These are phyloP conservation scores for Blastobotrys peoriensis DNA, from an alignment of 805 yeast genomes.

Conservation along the genomic window DNA sequence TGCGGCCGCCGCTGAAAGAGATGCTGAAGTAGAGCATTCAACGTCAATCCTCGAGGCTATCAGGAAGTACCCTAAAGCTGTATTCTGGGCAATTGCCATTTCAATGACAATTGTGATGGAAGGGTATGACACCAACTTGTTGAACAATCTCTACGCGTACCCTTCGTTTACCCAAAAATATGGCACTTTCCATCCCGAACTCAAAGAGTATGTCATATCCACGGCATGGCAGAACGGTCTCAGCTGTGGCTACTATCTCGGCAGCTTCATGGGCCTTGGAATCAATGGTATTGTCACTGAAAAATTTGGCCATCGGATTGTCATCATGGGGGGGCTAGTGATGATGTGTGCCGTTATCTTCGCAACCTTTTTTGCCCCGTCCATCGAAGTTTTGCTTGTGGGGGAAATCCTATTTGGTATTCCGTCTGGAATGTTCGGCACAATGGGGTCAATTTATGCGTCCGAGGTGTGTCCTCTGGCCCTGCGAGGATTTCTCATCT, in stretches of 20 bases:
- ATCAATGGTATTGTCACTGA: constrained; percentile 41
- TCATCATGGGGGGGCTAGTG: constrained; percentile 34
- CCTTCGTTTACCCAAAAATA: constrained; percentile 39
- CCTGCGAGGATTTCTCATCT: constrained; percentile 43
- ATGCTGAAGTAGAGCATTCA: constrained; percentile 11
- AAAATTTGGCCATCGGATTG: constrained; percentile 39
- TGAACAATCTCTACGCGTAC: constrained; percentile 39
- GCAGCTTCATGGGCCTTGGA: constrained; percentile 41
- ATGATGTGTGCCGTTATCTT: constrained; percentile 37
- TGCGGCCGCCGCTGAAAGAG: not conserved
- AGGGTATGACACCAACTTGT: constrained; percentile 40
- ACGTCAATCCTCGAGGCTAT: constrained; percentile 15
- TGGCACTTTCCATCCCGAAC: constrained; percentile 26
- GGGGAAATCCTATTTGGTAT: constrained; percentile 35
- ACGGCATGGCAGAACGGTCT: constrained; percentile 22
- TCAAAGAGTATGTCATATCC: constrained; percentile 10
- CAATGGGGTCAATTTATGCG: constrained; percentile 47
- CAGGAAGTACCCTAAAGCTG: constrained; percentile 37
- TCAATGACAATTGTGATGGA: constrained; percentile 44
- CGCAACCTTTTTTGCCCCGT: constrained; percentile 40
- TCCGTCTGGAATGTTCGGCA: constrained; percentile 50
- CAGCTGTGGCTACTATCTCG: constrained; percentile 26
- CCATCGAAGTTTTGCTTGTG: constrained; percentile 30
- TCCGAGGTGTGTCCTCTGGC: constrained; percentile 50
- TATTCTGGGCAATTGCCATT: constrained; percentile 40